Percentiles rank a stretch among this genome's conserved stretches.
phyloP scores from a whole-genome alignment of 441 rosid species.

The Raphanus hybrid region DNA sequence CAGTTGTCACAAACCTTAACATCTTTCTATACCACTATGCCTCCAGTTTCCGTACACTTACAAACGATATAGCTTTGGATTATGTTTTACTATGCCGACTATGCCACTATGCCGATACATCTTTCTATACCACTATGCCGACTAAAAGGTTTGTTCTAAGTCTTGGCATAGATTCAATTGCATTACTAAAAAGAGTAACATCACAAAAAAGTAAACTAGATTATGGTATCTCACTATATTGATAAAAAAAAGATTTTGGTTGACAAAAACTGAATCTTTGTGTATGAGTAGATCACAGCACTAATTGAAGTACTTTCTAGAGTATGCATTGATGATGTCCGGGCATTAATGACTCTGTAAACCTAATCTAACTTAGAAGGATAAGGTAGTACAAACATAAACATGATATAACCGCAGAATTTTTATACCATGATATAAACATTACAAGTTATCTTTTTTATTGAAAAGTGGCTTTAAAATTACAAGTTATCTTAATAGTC shows the following conservation, averaged over 20 bases:
- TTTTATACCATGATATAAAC: no score
- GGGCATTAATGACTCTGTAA: not conserved
- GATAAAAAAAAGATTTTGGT: not conserved
- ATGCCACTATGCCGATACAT: no score
- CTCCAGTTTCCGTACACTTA: not conserved
- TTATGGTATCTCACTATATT: not conserved
- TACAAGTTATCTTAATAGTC: no score
- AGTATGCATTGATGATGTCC: not conserved
- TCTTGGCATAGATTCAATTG: not conserved
- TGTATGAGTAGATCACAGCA: not conserved
- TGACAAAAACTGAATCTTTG: not conserved
- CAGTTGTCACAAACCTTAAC: not conserved
- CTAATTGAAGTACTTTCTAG: not conserved
- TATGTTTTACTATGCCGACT: no score
- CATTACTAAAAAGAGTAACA: slow-evolving; percentile 15
- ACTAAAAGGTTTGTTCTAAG: not conserved
- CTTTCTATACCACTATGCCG: not conserved
- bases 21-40: not conserved
- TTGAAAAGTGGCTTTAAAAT: no score
- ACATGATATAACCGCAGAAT: not conserved
- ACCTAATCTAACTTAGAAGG: not conserved
- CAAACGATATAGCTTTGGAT: no score
- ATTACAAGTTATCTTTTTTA: no score
- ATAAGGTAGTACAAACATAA: not conserved
- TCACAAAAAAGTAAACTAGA: not conserved